Evolutionary conservation across 345 rosid genomes (phyloP).

Genomic region (Streptanthus diversifolius): DNA sequence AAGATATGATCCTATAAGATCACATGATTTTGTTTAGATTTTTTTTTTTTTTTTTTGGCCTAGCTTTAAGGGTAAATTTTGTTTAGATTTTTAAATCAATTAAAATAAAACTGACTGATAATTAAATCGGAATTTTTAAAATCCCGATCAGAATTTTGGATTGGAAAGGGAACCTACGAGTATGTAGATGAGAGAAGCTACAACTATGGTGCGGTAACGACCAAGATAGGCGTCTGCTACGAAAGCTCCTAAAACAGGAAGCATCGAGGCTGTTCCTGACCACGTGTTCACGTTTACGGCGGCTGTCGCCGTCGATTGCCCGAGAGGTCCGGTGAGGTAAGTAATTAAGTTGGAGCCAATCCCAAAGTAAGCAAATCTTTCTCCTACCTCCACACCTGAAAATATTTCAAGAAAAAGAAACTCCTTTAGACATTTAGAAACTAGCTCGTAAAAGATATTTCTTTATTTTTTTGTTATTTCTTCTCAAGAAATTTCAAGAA

Average conservation of each 20-base stretch:
- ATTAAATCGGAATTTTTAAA: not conserved
- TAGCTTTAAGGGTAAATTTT: too few species aligned
- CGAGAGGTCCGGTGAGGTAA: constrained; percentile 49
- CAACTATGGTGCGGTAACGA: constrained; percentile 45
- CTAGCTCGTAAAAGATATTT: not conserved
- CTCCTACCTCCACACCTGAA: constrained; percentile 46
- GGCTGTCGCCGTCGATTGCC: constrained; percentile 47
- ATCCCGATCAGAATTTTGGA: not conserved
- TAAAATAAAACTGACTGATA: not conserved
- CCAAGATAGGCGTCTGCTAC: constrained; percentile 54
- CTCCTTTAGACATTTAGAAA: too few species aligned
- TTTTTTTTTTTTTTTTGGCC: too few species aligned
- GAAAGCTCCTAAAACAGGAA: constrained; percentile 49
- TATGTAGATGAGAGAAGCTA: constrained; percentile 42
- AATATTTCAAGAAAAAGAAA: not conserved
- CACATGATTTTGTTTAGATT: not conserved
- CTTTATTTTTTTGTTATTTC: too few species aligned
- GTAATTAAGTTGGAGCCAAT: constrained; percentile 43
- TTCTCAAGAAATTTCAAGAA: not conserved
- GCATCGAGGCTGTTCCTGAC: constrained; percentile 42
- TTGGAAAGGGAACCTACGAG: constrained; percentile 24
- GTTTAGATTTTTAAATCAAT: not conserved
- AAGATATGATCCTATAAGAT: not conserved
- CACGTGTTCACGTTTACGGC: constrained; percentile 51
- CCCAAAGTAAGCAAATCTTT: constrained; percentile 51